These are phyloP conservation scores for Saccharomycopsis babjevae DNA, from an alignment of 805 yeast species.

Conservation along the genomic window DNA sequence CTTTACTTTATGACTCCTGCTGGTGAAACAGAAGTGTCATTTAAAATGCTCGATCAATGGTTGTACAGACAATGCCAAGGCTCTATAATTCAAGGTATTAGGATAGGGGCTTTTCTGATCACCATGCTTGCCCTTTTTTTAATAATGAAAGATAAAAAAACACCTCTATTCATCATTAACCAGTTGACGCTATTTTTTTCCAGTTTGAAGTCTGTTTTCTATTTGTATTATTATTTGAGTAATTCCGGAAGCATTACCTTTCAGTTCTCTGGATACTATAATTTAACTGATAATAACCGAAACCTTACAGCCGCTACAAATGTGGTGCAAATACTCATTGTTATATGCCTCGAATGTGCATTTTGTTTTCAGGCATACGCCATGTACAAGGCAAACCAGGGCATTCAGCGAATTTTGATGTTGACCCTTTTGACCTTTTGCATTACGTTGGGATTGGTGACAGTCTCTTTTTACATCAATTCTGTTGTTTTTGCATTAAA, in stretches of 20 bases:
- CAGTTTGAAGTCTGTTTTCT: slow-evolving; percentile 51
- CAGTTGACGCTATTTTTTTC: slow-evolving; percentile 46
- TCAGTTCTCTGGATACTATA: slow-evolving; percentile 33
- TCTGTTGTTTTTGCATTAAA: slow-evolving; percentile 37
- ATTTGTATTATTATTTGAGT: slow-evolving; percentile 43
- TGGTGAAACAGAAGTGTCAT: slow-evolving; percentile 31
- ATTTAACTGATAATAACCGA: slow-evolving; percentile 29
- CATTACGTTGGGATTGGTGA: slow-evolving; percentile 38
- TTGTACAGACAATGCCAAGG: slow-evolving; percentile 27
- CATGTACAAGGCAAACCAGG: slow-evolving; percentile 54
- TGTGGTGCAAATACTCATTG: slow-evolving; percentile 48
- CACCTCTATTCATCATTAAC: slow-evolving; percentile 64
- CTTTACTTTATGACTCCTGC: slow-evolving; percentile 34
- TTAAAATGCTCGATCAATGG: slow-evolving; percentile 33
- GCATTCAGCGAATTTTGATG: background rate
- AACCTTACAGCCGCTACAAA: slow-evolving; percentile 52
- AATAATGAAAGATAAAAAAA: slow-evolving; percentile 41
- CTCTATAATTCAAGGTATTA: slow-evolving; percentile 43
- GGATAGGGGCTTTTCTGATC: slow-evolving; percentile 45
- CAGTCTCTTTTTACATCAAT: slow-evolving; percentile 49
- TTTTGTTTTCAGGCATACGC: slow-evolving; percentile 62
- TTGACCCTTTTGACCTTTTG: slow-evolving; percentile 29
- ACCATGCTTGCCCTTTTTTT: slow-evolving; percentile 36
- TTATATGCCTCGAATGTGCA: slow-evolving; percentile 52
- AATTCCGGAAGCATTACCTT: slow-evolving; percentile 40